Conservation (phyloP, 768 basidiomycete genomes). For the Krasilnikovozyma curviuscula region DNA sequence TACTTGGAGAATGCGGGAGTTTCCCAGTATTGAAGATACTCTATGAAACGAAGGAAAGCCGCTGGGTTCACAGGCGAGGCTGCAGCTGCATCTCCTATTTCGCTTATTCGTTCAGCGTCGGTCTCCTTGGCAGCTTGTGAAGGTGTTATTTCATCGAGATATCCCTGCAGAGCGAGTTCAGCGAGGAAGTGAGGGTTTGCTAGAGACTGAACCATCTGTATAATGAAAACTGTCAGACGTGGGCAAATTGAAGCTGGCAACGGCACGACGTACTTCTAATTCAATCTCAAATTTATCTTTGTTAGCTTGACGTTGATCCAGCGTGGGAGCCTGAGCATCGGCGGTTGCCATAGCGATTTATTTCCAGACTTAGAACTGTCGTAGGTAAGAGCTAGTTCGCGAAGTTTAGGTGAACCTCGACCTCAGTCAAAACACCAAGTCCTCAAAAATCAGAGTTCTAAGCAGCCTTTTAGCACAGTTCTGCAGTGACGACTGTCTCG, state of each 20-base stretch:
- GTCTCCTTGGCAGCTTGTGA: too few species aligned
- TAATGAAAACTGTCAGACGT: too few species aligned
- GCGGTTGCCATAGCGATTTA: too few species aligned
- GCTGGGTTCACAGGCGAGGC: too few species aligned
- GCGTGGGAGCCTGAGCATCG: too few species aligned
- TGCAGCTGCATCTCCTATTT: too few species aligned
- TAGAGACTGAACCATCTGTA: slow-evolving; percentile 2
- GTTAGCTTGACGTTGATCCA: slow-evolving; percentile 8
- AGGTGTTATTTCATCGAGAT: too few species aligned
- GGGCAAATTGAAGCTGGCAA: not conserved
- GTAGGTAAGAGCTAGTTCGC: not conserved
- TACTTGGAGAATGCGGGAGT: slow-evolving; percentile 2
- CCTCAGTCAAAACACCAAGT: too few species aligned
- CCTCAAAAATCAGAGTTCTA: too few species aligned
- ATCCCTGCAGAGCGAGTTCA: slow-evolving; percentile 5
- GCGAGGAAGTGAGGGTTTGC: slow-evolving; percentile 11
- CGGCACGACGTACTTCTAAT: slow-evolving; percentile 3
- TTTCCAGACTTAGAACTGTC: not conserved
- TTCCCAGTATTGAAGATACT: slow-evolving; percentile 11
- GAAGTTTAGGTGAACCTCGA: not conserved
- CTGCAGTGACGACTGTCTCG: too few species aligned
- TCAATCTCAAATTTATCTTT: slow-evolving; percentile 12
- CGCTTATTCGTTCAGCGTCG: too few species aligned
- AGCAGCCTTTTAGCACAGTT: not conserved
- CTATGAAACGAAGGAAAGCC: slow-evolving; percentile 7